These are phyloP conservation scores for Posidonia oceanica DNA, from an alignment of 116 monocot species.

Conservation along the genomic window DNA sequence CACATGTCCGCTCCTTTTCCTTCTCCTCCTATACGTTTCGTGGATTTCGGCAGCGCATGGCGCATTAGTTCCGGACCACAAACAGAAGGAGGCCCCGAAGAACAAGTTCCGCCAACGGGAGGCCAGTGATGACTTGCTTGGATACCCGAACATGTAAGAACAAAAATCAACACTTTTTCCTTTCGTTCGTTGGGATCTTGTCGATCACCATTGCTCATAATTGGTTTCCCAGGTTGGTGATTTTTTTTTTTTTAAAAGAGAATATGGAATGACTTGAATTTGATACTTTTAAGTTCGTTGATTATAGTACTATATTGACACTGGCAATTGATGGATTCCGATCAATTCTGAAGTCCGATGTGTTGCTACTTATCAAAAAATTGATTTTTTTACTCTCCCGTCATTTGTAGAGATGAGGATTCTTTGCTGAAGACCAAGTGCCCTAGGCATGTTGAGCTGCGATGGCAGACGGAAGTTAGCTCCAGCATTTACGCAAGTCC, in stretches of 20 bases:
- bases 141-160: conserved; percentile 41
- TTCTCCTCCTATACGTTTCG: conserved; percentile 16
- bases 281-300: too few relatives aligned
- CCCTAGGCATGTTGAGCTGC: conserved; percentile 67
- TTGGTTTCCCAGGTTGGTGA: too few relatives aligned
- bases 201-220: neutral
- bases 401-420: conserved; percentile 70
- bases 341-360: too few relatives aligned
- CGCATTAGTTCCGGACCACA: conserved; percentile 22
- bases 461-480: conserved; percentile 99
- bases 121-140: conserved; percentile 76
- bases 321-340: too few relatives aligned
- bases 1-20: neutral
- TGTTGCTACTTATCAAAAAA: neutral
- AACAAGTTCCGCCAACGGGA: conserved; percentile 93
- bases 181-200: neutral
- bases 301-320: too few relatives aligned
- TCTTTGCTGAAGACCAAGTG: conserved; percentile 72
- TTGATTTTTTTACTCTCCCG: neutral
- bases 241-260: too few relatives aligned
- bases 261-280: too few relatives aligned
- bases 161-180: neutral
- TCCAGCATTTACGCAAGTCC: conserved; percentile 95
- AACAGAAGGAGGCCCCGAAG: conserved; percentile 20
- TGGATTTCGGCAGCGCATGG: conserved; percentile 11